A percentile compares a stretch with the other conserved stretches of the same genome.
phyloP scores from a whole-genome alignment of 2,329 filamentous ascomycete genomes.

The Chrysoporthe deuterocubensis region DNA sequence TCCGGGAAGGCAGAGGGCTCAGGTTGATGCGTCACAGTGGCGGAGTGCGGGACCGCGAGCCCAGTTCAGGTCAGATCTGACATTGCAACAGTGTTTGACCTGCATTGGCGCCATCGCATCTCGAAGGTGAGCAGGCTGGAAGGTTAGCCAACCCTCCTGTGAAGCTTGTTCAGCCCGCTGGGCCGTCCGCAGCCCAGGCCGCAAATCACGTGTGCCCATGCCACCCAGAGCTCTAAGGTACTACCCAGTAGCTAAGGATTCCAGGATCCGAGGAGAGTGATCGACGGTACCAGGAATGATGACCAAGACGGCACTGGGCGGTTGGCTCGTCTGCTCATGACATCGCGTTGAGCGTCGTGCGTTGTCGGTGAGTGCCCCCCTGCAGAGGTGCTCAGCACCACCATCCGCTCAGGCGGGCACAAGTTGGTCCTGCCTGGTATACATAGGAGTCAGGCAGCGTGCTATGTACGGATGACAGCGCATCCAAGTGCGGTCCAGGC shows the following conservation, averaged over 20 bases:
- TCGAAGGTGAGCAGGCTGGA: neutral
- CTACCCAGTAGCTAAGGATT: neutral
- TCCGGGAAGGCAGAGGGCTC: neutral
- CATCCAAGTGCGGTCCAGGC: neutral
- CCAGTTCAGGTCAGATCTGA: neutral
- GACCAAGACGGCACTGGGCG: neutral
- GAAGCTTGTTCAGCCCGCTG: too few species aligned
- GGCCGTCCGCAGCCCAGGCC: too few species aligned
- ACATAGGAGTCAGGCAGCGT: neutral
- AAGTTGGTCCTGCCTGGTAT: too few species aligned
- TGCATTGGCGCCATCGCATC: constrained; percentile 1
- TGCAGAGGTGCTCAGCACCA: neutral
- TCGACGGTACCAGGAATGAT: constrained; percentile 3
- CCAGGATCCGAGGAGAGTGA: neutral
- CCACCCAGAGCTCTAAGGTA: neutral
- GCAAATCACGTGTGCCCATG: neutral
- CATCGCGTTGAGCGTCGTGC: neutral
- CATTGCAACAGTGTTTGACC: constrained; percentile 2
- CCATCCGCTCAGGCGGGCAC: too few species aligned
- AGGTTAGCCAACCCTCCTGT: too few species aligned
- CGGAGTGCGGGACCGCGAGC: constrained; percentile 9
- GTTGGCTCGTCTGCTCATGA: neutral
- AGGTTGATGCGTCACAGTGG: constrained; percentile 19
- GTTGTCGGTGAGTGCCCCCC: neutral
- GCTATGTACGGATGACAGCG: neutral